phyloP scores from a whole-genome alignment of 1,284 basidiomycete genomes.

The Cystobasidium sp. region DNA sequence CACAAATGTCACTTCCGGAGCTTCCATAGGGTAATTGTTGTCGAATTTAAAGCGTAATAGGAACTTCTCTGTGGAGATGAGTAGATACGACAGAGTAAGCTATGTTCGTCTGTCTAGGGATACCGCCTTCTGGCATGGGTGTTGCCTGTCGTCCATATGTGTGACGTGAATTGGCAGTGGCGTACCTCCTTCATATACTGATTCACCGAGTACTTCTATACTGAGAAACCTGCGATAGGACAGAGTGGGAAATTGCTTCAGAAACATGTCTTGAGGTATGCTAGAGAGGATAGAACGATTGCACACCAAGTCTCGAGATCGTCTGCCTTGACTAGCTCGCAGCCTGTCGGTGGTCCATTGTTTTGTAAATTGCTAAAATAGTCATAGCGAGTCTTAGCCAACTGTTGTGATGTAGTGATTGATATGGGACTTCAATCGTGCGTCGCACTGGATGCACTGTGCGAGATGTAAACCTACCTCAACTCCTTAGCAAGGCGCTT shows the following conservation, averaged over 20 bases:
- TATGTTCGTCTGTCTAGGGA: not conserved
- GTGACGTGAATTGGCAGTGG: not conserved
- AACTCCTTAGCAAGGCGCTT: constrained; percentile 33
- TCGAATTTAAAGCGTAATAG: constrained; percentile 54
- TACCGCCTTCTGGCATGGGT: not conserved
- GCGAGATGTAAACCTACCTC: not conserved
- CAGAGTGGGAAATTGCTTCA: not conserved
- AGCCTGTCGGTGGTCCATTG: constrained; percentile 30
- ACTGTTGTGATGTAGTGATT: not conserved
- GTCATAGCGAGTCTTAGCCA: not conserved
- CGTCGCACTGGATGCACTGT: not conserved
- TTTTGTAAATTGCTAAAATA: constrained; percentile 16
- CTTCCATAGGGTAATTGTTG: constrained; percentile 54
- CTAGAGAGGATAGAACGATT: not conserved
- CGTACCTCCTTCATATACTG: constrained; percentile 40
- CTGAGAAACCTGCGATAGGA: constrained; percentile 23
- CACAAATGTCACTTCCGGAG: constrained; percentile 55
- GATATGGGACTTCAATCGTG: not conserved
- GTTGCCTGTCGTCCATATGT: not conserved
- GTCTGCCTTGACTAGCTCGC: constrained; percentile 41
- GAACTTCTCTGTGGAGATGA: constrained; percentile 48
- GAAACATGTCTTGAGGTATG: not conserved
- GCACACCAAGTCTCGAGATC: constrained; percentile 39
- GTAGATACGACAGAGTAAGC: not conserved
- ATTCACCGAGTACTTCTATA: constrained; percentile 42